These are phyloP conservation scores for Fusarium verticillioides DNA, from an alignment of 2,329 filamentous ascomycete genomes.

Conservation along the genomic window DNA sequence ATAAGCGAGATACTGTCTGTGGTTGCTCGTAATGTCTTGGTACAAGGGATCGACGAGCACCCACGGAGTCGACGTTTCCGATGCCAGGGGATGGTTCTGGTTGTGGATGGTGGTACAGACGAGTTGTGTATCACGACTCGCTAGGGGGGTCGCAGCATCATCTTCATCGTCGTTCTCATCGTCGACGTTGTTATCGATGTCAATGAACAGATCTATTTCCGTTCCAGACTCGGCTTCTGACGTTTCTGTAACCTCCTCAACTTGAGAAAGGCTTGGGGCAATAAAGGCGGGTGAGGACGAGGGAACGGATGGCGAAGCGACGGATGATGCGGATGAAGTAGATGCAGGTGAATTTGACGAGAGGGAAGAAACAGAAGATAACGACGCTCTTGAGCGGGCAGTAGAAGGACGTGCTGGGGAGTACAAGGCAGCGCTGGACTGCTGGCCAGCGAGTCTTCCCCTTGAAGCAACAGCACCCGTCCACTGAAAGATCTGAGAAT, in stretches of 20 bases:
- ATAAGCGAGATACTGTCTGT: constrained; percentile 56
- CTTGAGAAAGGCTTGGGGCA: constrained; percentile 26
- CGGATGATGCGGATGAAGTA: constrained; percentile 23
- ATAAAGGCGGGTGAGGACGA: constrained; percentile 31
- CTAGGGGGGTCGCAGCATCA: constrained; percentile 27
- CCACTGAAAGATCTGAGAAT: constrained; percentile 64
- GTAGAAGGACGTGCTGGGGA: constrained; percentile 26
- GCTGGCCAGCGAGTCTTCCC: constrained; percentile 55
- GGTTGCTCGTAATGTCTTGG: constrained; percentile 64
- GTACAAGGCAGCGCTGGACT: constrained; percentile 50
- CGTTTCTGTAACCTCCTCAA: constrained; percentile 25
- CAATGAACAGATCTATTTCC: constrained; percentile 18
- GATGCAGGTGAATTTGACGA: constrained; percentile 32
- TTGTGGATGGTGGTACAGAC: constrained; percentile 38
- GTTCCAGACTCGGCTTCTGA: constrained; percentile 30
- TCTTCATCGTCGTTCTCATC: constrained; percentile 17
- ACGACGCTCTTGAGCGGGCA: constrained; percentile 29
- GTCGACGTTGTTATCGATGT: background rate
- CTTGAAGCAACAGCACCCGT: constrained; percentile 59
- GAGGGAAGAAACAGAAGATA: constrained; percentile 35
- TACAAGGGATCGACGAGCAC: constrained; percentile 56
- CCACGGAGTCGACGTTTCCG: constrained; percentile 49
- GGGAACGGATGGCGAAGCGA: constrained; percentile 26
- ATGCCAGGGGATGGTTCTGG: constrained; percentile 31
- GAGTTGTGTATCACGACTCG: constrained; percentile 44